These are phyloP conservation scores for Auriscalpium vulgare DNA, from an alignment of 768 basidiomycete species.

Conservation along the genomic window DNA sequence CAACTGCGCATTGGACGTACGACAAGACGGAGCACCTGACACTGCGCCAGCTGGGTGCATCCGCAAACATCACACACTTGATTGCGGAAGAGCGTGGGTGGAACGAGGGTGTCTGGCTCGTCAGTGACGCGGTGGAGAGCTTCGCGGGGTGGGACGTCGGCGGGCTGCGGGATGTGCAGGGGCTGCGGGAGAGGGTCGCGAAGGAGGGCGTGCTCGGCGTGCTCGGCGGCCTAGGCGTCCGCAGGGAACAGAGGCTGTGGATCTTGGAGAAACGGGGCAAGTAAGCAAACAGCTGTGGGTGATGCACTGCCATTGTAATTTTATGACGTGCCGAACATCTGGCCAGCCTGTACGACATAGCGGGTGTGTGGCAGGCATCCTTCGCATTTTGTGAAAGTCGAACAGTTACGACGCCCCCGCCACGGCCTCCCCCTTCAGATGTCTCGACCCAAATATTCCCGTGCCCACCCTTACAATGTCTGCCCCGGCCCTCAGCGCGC, in stretches of 20 bases:
- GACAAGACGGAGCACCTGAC: conserved; percentile 73
- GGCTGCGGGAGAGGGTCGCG: conserved; percentile 14
- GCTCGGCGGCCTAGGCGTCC: conserved; percentile 27
- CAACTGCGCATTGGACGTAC: conserved; percentile 48
- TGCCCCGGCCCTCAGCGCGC: conserved; percentile 76
- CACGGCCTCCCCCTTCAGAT: conserved; percentile 3
- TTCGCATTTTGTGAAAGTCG: too few species aligned
- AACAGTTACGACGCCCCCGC: neutral
- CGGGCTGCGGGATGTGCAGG: conserved; percentile 15
- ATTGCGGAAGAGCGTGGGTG: conserved; percentile 40
- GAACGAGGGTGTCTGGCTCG: conserved; percentile 31
- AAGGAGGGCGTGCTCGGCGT: conserved; percentile 12
- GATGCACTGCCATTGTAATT: too few species aligned
- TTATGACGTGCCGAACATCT: too few species aligned
- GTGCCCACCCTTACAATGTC: conserved; percentile 89
- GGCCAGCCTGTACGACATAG: too few species aligned
- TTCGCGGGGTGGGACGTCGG: conserved; percentile 35
- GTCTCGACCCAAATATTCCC: conserved; percentile 32
- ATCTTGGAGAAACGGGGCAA: conserved; percentile 32
- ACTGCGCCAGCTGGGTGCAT: conserved; percentile 29
- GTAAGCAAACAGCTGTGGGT: too few species aligned
- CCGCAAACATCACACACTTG: conserved; percentile 48
- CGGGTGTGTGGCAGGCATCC: too few species aligned
- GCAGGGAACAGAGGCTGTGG: conserved; percentile 37
- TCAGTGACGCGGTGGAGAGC: conserved; percentile 34